Evolutionary conservation across 2,329 filamentous ascomycete species (phyloP), one percentile per base, ranked within the genome.

Genomic region (Monilinia aucupariae): DNA sequence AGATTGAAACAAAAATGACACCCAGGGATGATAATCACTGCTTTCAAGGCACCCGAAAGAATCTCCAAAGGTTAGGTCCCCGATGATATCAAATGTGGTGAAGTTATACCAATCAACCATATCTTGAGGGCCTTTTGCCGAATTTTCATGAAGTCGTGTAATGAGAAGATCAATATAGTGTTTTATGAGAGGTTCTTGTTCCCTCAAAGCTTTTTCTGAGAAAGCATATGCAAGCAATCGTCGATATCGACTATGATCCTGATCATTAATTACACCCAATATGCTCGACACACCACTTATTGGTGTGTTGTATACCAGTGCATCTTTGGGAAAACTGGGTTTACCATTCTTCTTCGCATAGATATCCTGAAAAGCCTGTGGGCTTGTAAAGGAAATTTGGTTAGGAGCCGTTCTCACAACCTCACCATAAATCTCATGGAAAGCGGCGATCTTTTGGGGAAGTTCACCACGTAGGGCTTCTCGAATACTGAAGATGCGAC

Each of bases 31-130:
- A 27, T 65, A 69, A 45, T 54, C 58, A 67, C 71, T 72, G 47
- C 65, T 64, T 39, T 73, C 64, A 9, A 76, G 64, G 59, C 69
- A 72, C 9, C 69, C 68, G 65, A 77, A 78, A 2, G 75, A 72
- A 58, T 78, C 74, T 3, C 77, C 77, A 64, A 79, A 79, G 0
- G 77, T 73, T 43, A 80, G 71, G 62, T 79, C 77, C 27, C 76
- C 76, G 41, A 76, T 73, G 32, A 77, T 70, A 65, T 76, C 76
- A 66, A 77, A 76, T 4, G 75, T 71, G 3, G 71, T 63, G 62
- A 71, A 75, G 58, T 75, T 74, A 61, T 67, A 74, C 74, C 74
- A 76, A 59, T 71, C 64, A 17, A 64, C 69, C 68, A 76, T 71
- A 51, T 69, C 62, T 13, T 64, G 51, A 8, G 64, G 43, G 4